Conservation (phyloP, 2,329 filamentous ascomycete species). For the Fusarium burgessii region DNA sequence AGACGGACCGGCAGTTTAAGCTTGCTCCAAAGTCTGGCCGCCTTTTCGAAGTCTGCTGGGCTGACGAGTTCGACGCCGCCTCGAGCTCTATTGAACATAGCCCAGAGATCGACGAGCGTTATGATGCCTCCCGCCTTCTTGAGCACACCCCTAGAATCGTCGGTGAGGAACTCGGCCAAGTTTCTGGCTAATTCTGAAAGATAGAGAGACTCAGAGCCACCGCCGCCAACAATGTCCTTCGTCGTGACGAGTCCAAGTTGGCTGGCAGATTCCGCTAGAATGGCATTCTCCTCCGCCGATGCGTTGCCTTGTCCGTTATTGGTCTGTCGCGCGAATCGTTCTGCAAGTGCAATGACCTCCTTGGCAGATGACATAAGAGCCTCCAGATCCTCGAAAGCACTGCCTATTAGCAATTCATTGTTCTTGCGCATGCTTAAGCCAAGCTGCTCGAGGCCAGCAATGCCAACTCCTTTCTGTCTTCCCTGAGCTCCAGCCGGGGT, state of each 20-base stretch:
- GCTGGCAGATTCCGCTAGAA: slow-evolving; percentile 81
- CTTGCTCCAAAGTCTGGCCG: slow-evolving; percentile 87
- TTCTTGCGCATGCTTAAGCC: slow-evolving; percentile 88
- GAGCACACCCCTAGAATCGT: slow-evolving; percentile 83
- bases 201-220: slow-evolving; percentile 83
- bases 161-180: slow-evolving; percentile 88
- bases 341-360: slow-evolving; percentile 92
- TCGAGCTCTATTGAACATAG: slow-evolving; percentile 91
- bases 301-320: slow-evolving; percentile 69
- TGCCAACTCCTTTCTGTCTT: slow-evolving; percentile 78
- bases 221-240: slow-evolving; percentile 89
- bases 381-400: slow-evolving; percentile 94
- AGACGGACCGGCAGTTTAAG: slow-evolving; percentile 87
- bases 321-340: slow-evolving; percentile 81
- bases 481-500: slow-evolving; percentile 43
- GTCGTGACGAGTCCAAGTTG: slow-evolving; percentile 92
- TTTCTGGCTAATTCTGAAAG: slow-evolving; percentile 88
- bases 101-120: slow-evolving; percentile 91
- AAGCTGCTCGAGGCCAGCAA: slow-evolving; percentile 90
- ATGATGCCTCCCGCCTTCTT: slow-evolving; percentile 88
- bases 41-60: slow-evolving; percentile 91
- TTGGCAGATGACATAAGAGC: slow-evolving; percentile 98
- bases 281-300: slow-evolving; percentile 76
- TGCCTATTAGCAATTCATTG: slow-evolving; percentile 92
- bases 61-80: slow-evolving; percentile 96